A percentile compares a stretch with the other conserved stretches of the same genome.
Evolutionary conservation across 176 grass and related monocot genomes (phyloP).

Genomic region (Musa acuminata): DNA sequence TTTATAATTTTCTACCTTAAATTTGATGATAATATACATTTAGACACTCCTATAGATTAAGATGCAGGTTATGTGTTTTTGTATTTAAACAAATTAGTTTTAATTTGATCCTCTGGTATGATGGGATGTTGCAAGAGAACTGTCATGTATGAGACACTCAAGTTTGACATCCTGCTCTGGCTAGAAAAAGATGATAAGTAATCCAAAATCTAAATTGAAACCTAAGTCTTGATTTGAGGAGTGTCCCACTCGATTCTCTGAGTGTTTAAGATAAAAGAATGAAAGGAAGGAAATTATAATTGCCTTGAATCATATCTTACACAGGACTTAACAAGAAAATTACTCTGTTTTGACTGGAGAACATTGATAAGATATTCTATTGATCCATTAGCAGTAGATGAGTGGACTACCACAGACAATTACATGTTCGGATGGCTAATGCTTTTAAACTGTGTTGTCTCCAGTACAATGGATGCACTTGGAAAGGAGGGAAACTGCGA

Average conservation of each 20-base stretch:
- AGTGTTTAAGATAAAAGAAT: not conserved
- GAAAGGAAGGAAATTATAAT: not conserved
- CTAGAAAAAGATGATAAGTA: no score
- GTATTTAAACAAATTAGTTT: no score
- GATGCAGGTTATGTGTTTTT: no score
- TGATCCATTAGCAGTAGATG: not conserved
- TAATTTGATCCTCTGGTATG: no score
- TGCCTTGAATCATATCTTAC: not conserved
- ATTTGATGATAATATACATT: not conserved
- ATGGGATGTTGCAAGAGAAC: not conserved
- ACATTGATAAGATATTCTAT: not conserved
- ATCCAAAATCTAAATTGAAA: no score
- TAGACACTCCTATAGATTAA: not conserved
- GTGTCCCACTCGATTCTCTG: not conserved
- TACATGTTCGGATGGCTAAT: not conserved
- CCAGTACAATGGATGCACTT: conserved; percentile 92
- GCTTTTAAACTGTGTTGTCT: conserved; percentile 9
- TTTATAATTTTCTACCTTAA: not conserved
- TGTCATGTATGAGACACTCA: not conserved
- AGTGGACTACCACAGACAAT: not conserved
- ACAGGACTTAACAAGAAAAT: no score
- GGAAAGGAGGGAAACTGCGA: conserved; percentile 82
- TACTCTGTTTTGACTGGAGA: no score
- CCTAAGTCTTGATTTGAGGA: not conserved
- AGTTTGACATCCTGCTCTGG: not conserved